Conservation (phyloP, 2,329 filamentous ascomycete species). For the Xylariaceae sp. region DNA sequence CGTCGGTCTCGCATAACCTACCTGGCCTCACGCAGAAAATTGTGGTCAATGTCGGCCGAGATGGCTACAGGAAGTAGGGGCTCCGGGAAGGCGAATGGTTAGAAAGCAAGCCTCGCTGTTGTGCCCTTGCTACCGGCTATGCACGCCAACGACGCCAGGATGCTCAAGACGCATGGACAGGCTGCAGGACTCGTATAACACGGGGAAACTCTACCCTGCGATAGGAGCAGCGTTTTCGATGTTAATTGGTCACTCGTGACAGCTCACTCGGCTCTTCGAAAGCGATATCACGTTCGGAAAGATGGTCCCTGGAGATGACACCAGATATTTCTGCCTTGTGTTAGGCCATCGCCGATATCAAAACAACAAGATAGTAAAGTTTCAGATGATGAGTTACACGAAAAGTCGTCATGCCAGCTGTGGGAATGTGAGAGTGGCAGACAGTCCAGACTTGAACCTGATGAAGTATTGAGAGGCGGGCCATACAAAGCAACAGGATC, state of each 20-base stretch:
- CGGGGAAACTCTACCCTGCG: not conserved
- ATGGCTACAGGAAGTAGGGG: not conserved
- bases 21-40: no score
- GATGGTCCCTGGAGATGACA: not conserved
- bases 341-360: not conserved
- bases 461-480: not conserved
- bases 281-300: not conserved
- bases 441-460: no score
- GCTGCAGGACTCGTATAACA: not conserved
- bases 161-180: not conserved
- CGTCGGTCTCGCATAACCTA: not conserved
- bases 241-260: no score
- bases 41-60: not conserved
- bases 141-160: not conserved
- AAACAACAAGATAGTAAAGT: not conserved
- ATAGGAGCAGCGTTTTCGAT: no score
- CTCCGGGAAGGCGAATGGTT: not conserved
- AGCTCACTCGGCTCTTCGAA: no score
- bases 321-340: not conserved
- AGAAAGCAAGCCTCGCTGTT: not conserved
- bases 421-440: no score
- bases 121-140: not conserved
- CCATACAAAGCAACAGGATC: not conserved
- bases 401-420: not conserved
- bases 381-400: no score